These are phyloP conservation scores for Endothia cerciana DNA, from an alignment of 2,329 filamentous ascomycete genomes.

Conservation along the genomic window DNA sequence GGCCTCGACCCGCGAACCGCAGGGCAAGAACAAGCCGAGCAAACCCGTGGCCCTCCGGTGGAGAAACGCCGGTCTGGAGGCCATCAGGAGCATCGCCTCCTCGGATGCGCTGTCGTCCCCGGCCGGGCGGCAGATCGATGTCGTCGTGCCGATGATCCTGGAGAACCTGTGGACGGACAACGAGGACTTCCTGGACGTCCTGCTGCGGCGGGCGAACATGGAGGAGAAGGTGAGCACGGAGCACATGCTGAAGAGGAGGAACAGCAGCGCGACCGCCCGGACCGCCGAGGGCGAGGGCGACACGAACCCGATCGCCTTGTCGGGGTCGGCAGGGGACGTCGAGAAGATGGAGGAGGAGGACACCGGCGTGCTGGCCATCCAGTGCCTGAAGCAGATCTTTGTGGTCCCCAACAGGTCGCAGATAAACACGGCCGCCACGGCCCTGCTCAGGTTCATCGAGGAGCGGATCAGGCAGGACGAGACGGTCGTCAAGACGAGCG, in stretches of 20 bases:
- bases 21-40: slow-evolving; percentile 60
- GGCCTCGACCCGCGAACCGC: slow-evolving; percentile 65
- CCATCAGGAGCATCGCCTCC: slow-evolving; percentile 78
- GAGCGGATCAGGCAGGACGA: slow-evolving; percentile 58
- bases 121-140: slow-evolving; percentile 73
- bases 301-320: slow-evolving; percentile 72
- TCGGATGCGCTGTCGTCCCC: slow-evolving; percentile 79
- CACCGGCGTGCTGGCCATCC: slow-evolving; percentile 80
- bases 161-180: slow-evolving; percentile 82
- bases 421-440: slow-evolving; percentile 74
- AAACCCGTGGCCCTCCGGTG: slow-evolving; percentile 78
- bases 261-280: slow-evolving; percentile 78
- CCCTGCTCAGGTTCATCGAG: slow-evolving; percentile 76
- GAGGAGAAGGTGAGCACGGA: slow-evolving; percentile 72
- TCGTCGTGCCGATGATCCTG: slow-evolving; percentile 82
- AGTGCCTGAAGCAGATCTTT: slow-evolving; percentile 86
- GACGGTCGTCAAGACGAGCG: slow-evolving; percentile 54
- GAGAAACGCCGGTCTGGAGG: slow-evolving; percentile 74
- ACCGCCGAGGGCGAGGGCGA: slow-evolving; percentile 68
- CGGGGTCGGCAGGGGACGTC: slow-evolving; percentile 81
- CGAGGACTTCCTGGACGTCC: slow-evolving; percentile 67
- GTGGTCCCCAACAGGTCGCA: slow-evolving; percentile 80
- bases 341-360: slow-evolving; percentile 90
- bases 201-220: slow-evolving; percentile 69
- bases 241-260: slow-evolving; percentile 66